Percentiles rank a stretch among this genome's conserved stretches.
phyloP scores from a whole-genome alignment of 192 early-diverging fungal genomes.

The Backusella parvicylindrica region DNA sequence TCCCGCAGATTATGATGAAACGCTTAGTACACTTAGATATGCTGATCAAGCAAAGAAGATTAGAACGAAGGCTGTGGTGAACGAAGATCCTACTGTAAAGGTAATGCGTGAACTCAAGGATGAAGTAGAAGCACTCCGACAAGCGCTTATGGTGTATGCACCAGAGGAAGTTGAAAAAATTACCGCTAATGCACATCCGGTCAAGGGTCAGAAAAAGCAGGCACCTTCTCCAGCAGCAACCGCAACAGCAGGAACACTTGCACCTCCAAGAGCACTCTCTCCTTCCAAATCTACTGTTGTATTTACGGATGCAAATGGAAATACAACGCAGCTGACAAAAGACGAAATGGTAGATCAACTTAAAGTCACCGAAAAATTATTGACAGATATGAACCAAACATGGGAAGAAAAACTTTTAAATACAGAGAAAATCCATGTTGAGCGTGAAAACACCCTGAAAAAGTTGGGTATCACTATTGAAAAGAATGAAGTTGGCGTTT shows the following conservation, averaged over 20 bases:
- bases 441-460: constrained; percentile 70
- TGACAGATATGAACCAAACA: constrained; percentile 77
- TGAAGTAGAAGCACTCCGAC: constrained; percentile 66
- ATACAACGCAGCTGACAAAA: constrained; percentile 38
- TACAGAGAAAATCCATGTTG: constrained; percentile 69
- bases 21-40: constrained; percentile 84
- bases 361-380: constrained; percentile 80
- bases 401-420: constrained; percentile 79
- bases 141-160: constrained; percentile 45
- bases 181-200: constrained; percentile 1
- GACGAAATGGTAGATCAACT: constrained; percentile 75
- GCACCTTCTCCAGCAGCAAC: not conserved
- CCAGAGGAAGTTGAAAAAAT: constrained; percentile 29
- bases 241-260: not conserved
- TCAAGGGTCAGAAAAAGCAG: not conserved
- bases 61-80: constrained; percentile 87
- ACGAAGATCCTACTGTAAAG: constrained; percentile 80
- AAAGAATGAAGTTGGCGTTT: constrained; percentile 66
- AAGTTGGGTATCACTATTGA: constrained; percentile 79
- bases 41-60: constrained; percentile 90
- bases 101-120: constrained; percentile 81
- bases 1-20: constrained; percentile 72
- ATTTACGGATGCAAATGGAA: constrained; percentile 40
- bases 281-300: constrained; percentile 26
- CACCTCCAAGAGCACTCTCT: not conserved